Base-by-base conservation (phyloP, 2,329 filamentous ascomycete genomes). In the Coniochaeta sp. region DNA sequence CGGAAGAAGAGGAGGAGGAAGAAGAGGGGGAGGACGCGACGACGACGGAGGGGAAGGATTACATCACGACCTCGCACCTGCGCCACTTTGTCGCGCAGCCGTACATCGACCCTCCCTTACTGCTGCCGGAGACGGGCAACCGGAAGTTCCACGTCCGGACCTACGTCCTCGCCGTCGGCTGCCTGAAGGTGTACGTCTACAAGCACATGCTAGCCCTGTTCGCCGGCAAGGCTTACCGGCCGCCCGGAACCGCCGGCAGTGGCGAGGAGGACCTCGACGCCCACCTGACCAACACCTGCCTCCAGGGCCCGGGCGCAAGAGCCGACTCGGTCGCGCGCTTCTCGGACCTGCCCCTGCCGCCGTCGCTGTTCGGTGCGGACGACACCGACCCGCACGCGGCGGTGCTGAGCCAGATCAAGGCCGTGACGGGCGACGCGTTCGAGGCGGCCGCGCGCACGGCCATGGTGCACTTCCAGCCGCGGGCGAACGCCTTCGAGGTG, bases 31-130 rank as follows among this genome's bases (percentile, higher is more conserved):
- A 75, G 0, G 72, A 73, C 1, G 68, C 65, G 66, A 66, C 5
- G 68, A 70, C 5, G 66, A 58, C n/a, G 19, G 72, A 70, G 17
- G 71, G 60, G 67, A 22, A 71, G 28, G 77, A 85, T 63, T 77
- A 79, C 66, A 89, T 97, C 65, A 89, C 91, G 60, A 91, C 93
- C 3, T 95, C 90, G 0, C 92, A 97, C 70, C 87, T 99, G 57
- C 89, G 95, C 61, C 93, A 99, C 77, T 99, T 99, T 76, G 87
- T 98, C 68, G 93, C 89, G 5, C 95, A 99, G 74, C 91, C 91
- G 0, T 99, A 99, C 74, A 93, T 99, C 68, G 85, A 96, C 72
- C 90, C 89, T 1, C 93, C 93, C 0, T 83, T 98, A 3, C 81
- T 97, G 14, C 77, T 93, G 17, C 80, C 78, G 2, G 81, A 79